phyloP scores from a whole-genome alignment of 192 early-diverging fungal species.

The Hyaloraphidium curvatum region DNA sequence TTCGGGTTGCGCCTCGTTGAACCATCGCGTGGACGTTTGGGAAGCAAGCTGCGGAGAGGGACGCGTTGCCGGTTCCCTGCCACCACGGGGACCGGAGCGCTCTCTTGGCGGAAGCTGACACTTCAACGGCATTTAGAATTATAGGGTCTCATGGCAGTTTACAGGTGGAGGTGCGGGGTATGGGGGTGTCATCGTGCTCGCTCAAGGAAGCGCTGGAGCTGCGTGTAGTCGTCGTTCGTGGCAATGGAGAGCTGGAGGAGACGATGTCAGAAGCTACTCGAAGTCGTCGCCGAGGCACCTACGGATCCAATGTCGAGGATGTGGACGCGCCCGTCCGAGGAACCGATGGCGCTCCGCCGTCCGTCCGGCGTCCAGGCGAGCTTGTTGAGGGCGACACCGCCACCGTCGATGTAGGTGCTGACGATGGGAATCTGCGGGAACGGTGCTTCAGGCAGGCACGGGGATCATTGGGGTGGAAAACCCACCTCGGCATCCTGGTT shows the following conservation, averaged over 20 bases:
- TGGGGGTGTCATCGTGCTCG: not conserved
- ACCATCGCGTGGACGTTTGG: too few species aligned
- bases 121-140: too few species aligned
- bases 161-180: not conserved
- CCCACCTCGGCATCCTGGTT: slow-evolving; percentile 69
- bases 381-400: slow-evolving; percentile 70
- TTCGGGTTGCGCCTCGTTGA: too few species aligned
- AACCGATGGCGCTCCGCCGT: slow-evolving; percentile 53
- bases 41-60: too few species aligned
- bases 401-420: slow-evolving; percentile 14
- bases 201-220: too few species aligned
- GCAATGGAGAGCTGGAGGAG: not conserved
- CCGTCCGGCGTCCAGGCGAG: slow-evolving; percentile 87
- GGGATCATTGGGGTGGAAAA: slow-evolving; percentile 5
- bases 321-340: slow-evolving; percentile 62
- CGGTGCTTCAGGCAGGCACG: slow-evolving; percentile 32
- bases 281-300: too few species aligned
- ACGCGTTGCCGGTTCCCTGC: too few species aligned
- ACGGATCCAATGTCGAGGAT: slow-evolving; percentile 91
- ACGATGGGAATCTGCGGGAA: slow-evolving; percentile 16
- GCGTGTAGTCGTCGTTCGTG: not conserved
- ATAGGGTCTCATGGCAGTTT: not conserved
- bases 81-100: too few species aligned
- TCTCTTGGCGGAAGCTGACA: too few species aligned
- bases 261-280: too few species aligned